Percentiles rank a stretch among this genome's conserved stretches.
These are phyloP conservation scores for Penicillium sp. DNA, from an alignment of 2,329 filamentous ascomycete genomes.

Conservation along the genomic window DNA sequence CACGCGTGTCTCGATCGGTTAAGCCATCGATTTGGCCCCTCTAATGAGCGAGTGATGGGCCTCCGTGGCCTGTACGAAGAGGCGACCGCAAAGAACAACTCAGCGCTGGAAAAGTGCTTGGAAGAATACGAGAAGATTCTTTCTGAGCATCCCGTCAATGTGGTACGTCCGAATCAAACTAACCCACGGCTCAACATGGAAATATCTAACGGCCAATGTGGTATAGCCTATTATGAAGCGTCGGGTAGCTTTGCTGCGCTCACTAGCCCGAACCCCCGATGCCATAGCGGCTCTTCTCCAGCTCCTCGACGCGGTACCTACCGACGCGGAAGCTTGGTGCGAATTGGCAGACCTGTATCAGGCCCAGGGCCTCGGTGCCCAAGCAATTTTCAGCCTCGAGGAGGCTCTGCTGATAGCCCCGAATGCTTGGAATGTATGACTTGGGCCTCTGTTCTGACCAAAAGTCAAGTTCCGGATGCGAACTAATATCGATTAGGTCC, in stretches of 20 bases:
- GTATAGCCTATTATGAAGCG: slow-evolving; percentile 78
- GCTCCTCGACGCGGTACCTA: slow-evolving; percentile 79
- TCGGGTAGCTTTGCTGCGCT: slow-evolving; percentile 73
- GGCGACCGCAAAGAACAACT: slow-evolving; percentile 67
- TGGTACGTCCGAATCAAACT: slow-evolving; percentile 56
- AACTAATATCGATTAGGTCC: slow-evolving; percentile 57
- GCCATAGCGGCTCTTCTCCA: slow-evolving; percentile 71
- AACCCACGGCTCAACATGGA: background rate
- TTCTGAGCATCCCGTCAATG: slow-evolving; percentile 70
- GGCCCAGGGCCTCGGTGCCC: slow-evolving; percentile 71
- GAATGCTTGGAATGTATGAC: slow-evolving; percentile 88
- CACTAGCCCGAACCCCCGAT: slow-evolving; percentile 67
- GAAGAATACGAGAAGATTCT: slow-evolving; percentile 76
- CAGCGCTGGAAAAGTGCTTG: slow-evolving; percentile 67
- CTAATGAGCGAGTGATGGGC: slow-evolving; percentile 84
- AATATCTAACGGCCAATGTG: background rate
- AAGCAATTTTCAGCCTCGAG: slow-evolving; percentile 84
- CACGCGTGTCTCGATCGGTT: slow-evolving; percentile 72
- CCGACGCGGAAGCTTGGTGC: slow-evolving; percentile 89
- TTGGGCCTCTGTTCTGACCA: background rate
- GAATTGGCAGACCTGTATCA: slow-evolving; percentile 88
- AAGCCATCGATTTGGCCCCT: slow-evolving; percentile 72
- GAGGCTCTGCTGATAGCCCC: slow-evolving; percentile 83
- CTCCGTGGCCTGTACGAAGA: slow-evolving; percentile 81
- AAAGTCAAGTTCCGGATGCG: background rate